Evolutionary conservation across 2,329 filamentous ascomycete species (phyloP).

Genomic region (Fusarium oxysporum): DNA sequence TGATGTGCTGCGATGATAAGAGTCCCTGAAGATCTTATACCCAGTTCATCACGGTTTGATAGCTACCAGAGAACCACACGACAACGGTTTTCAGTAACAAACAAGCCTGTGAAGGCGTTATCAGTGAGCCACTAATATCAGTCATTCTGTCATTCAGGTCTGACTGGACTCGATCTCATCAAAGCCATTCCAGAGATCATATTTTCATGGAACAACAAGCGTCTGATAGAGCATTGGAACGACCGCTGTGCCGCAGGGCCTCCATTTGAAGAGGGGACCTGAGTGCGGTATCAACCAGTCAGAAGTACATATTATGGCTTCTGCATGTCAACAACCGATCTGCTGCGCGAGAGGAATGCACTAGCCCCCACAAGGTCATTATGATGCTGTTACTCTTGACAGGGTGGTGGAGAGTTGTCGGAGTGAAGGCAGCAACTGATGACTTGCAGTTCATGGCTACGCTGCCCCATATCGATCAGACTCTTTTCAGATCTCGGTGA

Average conservation of each 20-base stretch:
- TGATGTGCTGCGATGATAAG: not conserved
- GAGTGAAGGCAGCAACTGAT: constrained; percentile 7
- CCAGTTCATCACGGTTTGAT: not conserved
- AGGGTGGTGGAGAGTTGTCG: constrained; percentile 1
- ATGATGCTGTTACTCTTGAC: not conserved
- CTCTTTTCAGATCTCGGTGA: constrained; percentile 26
- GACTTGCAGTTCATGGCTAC: constrained; percentile 17
- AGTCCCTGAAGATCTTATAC: constrained; percentile 28
- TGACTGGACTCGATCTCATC: constrained; percentile 38
- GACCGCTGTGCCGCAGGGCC: constrained; percentile 25
- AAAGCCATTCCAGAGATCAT: constrained; percentile 30
- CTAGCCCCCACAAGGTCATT: constrained; percentile 15
- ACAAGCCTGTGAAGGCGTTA: not conserved
- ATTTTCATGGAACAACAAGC: constrained; percentile 18
- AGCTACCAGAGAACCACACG: not conserved
- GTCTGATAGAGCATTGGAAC: constrained; percentile 14
- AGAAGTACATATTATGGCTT: constrained; percentile 17
- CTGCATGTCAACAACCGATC: constrained; percentile 29
- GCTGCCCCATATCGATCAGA: constrained; percentile 24
- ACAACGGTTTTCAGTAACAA: constrained; percentile 5
- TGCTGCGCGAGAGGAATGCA: constrained; percentile 28
- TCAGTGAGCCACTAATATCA: constrained; percentile 7
- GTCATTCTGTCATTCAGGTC: constrained; percentile 15
- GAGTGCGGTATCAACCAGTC: constrained; percentile 35
- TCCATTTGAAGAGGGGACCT: constrained; percentile 20